Percentiles rank a stretch among this genome's conserved stretches.
These are phyloP conservation scores for Isochrysis galbana DNA, from an alignment of 78 protist species.

Conservation along the genomic window DNA sequence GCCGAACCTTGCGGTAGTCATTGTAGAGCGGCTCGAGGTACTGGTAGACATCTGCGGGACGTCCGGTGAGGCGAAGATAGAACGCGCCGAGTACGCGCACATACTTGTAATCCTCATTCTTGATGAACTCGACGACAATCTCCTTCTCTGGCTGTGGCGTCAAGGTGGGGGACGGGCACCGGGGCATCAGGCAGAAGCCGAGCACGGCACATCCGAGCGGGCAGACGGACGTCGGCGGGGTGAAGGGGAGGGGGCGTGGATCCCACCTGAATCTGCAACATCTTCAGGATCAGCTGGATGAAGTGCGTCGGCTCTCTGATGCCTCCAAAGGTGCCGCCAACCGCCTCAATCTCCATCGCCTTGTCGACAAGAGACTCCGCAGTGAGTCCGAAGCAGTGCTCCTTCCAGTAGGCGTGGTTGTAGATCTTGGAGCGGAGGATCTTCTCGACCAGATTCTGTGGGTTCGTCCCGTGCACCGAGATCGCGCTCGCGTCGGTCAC, in stretches of 20 bases:
- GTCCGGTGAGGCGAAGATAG: conserved; percentile 84
- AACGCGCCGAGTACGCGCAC: conserved; percentile 89
- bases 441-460: conserved; percentile 85
- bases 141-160: conserved; percentile 91
- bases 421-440: conserved; percentile 81
- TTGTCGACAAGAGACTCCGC: conserved; percentile 89
- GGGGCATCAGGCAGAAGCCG: too few species aligned
- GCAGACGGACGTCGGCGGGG: too few species aligned
- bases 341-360: conserved; percentile 78
- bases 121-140: conserved; percentile 85
- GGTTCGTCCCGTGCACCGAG: conserved; percentile 61
- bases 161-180: too few species aligned
- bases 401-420: conserved; percentile 89
- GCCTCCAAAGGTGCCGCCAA: conserved; percentile 78
- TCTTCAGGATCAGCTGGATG: conserved; percentile 84
- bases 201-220: too few species aligned
- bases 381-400: conserved; percentile 91
- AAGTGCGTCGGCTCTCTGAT: conserved; percentile 83
- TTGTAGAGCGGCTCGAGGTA: conserved; percentile 85
- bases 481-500: not conserved
- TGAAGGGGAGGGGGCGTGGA: too few species aligned
- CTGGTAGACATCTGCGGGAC: conserved; percentile 6
- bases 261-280: conserved; percentile 89
- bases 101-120: conserved; percentile 89
- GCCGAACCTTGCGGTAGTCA: conserved; percentile 82